A percentile compares a stretch with the other conserved stretches of the same genome.
phyloP scores from a whole-genome alignment of 805 yeast genomes.

The Zygosaccharomyces bisporus region DNA sequence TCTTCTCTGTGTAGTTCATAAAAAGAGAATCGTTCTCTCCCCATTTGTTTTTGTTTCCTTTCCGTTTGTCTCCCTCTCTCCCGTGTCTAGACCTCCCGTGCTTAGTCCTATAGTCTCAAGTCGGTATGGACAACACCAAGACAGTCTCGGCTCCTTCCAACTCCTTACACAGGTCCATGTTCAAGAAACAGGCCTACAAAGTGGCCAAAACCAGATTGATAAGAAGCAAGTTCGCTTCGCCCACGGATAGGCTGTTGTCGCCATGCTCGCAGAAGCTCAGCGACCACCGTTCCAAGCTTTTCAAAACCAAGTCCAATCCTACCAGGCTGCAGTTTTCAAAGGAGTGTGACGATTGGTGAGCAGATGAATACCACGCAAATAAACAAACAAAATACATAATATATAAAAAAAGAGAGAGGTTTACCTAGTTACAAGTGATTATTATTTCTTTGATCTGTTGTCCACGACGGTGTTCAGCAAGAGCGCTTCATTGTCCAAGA shows the following conservation, averaged over 20 bases:
- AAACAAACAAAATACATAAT: not conserved
- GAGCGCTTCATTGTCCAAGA: slow-evolving; percentile 88
- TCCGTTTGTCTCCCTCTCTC: not conserved
- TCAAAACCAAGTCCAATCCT: slow-evolving; percentile 19
- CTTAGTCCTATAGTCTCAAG: not conserved
- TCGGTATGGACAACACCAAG: slow-evolving; percentile 7
- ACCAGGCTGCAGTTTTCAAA: slow-evolving; percentile 18
- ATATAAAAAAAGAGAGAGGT: not conserved
- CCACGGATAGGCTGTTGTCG: slow-evolving; percentile 55
- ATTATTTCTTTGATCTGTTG: slow-evolving; percentile 45
- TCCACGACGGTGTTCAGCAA: slow-evolving; percentile 85
- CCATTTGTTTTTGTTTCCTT: not conserved
- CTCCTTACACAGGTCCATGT: slow-evolving; percentile 26
- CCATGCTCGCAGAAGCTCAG: slow-evolving; percentile 56
- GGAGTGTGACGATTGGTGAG: slow-evolving; percentile 7
- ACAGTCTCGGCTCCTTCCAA: slow-evolving; percentile 2
- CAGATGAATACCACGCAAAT: not conserved
- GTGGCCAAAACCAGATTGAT: slow-evolving; percentile 12
- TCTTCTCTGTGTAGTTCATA: not conserved
- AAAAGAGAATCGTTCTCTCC: not conserved
- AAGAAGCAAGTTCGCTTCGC: slow-evolving; percentile 42
- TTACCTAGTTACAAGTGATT: slow-evolving; percentile 2
- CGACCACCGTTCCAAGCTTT: slow-evolving; percentile 41
- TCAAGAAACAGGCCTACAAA: slow-evolving; percentile 19
- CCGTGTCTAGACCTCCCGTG: not conserved